phyloP scores from a whole-genome alignment of 345 rosid genomes.

The Rhizophora apiculata region DNA sequence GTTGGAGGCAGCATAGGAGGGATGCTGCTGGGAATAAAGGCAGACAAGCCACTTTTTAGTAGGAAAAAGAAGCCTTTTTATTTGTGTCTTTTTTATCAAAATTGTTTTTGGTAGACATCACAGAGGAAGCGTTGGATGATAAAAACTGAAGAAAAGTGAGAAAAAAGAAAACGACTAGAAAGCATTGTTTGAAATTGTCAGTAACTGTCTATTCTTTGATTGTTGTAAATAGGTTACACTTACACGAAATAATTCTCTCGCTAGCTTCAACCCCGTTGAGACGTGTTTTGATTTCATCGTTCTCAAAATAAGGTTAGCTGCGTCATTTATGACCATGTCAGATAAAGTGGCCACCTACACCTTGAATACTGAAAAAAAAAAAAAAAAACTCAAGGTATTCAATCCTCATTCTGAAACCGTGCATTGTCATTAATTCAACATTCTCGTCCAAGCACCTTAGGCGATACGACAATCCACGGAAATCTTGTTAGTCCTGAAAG shows the following conservation, averaged over 20 bases:
- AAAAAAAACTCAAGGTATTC: no score
- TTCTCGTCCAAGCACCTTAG: no score
- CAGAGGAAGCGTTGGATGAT: background rate
- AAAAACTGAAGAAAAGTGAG: background rate
- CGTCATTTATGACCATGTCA: no score
- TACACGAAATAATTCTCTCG: conserved; percentile 9
- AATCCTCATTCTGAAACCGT: no score
- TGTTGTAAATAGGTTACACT: conserved; percentile 23
- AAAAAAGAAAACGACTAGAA: background rate
- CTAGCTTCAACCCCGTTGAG: conserved; percentile 7
- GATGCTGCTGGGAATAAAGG: conserved; percentile 42
- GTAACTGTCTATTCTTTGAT: conserved; percentile 24
- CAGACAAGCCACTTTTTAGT: conserved; percentile 18
- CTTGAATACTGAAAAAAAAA: no score
- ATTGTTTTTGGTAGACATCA: background rate
- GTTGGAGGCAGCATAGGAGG: conserved; percentile 63
- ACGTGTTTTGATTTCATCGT: no score
- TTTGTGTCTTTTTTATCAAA: background rate
- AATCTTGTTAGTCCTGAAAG: no score
- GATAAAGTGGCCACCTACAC: no score
- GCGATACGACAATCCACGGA: no score
- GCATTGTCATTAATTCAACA: no score
- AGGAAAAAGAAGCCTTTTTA: conserved; percentile 8
- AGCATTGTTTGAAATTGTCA: conserved; percentile 17
- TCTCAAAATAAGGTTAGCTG: no score